Evolutionary conservation across 441 rosid genomes (phyloP).

Genomic region (Erodium moschatum): DNA sequence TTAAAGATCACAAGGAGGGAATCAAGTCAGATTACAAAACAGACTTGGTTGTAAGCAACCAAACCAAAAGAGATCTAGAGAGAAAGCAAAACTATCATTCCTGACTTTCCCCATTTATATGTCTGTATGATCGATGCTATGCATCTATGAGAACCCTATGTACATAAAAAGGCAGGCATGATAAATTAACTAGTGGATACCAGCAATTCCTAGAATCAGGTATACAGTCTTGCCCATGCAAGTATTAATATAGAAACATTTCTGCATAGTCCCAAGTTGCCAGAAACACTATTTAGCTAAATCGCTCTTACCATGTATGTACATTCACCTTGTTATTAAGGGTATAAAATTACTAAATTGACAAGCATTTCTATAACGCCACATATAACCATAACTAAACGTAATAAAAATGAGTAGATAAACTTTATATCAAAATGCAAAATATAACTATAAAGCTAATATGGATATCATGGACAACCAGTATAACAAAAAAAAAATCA

Average conservation of each 20-base stretch:
- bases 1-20: background rate
- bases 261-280: background rate
- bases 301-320: background rate
- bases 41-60: background rate
- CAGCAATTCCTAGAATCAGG: background rate
- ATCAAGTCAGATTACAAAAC: background rate
- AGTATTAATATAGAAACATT: background rate
- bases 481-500: background rate
- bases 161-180: background rate
- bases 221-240: background rate
- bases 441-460: background rate
- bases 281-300: background rate
- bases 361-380: constrained; percentile 1
- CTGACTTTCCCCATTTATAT: background rate
- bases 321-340: background rate
- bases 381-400: background rate
- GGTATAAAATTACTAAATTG: background rate
- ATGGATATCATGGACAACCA: background rate
- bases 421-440: constrained; percentile 5
- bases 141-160: background rate
- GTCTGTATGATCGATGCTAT: background rate
- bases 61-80: background rate
- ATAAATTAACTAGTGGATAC: background rate
- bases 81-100: background rate
- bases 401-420: background rate